Evolutionary conservation across 78 protist genomes (phyloP).

Genomic region (Salpingoeca rosetta): DNA sequence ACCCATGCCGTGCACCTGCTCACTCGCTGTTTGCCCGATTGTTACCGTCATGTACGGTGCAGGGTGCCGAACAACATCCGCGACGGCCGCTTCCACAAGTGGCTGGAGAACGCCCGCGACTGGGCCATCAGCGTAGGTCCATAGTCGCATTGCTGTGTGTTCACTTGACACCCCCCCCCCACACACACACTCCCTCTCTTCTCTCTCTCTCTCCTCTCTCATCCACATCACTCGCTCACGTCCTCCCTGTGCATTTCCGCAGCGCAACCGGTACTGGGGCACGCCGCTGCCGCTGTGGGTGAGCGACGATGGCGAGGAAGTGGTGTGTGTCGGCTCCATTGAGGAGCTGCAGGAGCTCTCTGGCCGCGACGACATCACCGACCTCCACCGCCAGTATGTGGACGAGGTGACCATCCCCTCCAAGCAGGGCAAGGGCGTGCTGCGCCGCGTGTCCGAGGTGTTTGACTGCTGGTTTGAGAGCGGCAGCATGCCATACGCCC

Average conservation of each 20-base stretch:
- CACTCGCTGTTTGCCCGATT: too few relatives aligned
- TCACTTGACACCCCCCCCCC: too few relatives aligned
- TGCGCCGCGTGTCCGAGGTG: conserved; percentile 82
- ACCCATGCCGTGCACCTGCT: too few relatives aligned
- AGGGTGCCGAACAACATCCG: conserved; percentile 84
- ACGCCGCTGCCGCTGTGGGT: conserved; percentile 99
- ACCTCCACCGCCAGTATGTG: conserved; percentile 77
- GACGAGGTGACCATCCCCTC: conserved; percentile 92
- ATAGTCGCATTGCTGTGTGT: background rate
- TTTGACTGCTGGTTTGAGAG: conserved; percentile 99
- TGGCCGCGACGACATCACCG: conserved; percentile 52
- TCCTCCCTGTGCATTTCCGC: conserved; percentile 18
- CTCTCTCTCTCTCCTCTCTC: background rate
- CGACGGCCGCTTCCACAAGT: conserved; percentile 89
- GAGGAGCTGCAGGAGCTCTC: conserved; percentile 77
- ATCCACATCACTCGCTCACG: too few relatives aligned
- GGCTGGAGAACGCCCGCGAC: conserved; percentile 93
- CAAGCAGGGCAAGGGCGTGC: conserved; percentile 61
- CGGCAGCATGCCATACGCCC: conserved; percentile 98
- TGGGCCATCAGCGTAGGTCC: conserved; percentile 46
- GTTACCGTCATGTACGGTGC: background rate
- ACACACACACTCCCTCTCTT: background rate
- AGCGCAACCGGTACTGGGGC: conserved; percentile 96
- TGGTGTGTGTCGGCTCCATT: conserved; percentile 62
- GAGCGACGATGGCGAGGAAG: conserved; percentile 83